phyloP scores from a whole-genome alignment of 2,329 filamentous ascomycete species.

The Emmonsia crescens region DNA sequence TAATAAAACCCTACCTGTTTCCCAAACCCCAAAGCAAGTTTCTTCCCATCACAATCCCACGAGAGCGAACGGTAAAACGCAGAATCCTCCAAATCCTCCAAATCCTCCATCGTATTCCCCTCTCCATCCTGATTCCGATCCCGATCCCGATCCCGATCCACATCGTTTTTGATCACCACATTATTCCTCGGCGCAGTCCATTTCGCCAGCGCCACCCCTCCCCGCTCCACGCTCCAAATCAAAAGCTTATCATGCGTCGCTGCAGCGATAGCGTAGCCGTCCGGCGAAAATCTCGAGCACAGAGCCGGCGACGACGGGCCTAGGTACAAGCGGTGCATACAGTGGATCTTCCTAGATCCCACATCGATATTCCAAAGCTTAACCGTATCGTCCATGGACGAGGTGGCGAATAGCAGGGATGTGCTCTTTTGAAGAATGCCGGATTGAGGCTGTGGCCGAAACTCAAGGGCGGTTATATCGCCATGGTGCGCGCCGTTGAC shows the following conservation, averaged over 20 bases:
- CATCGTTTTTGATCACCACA: slow-evolving; percentile 21
- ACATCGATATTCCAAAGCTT: slow-evolving; percentile 36
- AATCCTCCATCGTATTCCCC: slow-evolving; percentile 16
- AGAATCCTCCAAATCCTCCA: slow-evolving; percentile 26
- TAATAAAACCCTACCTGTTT: slow-evolving; percentile 32
- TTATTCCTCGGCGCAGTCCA: slow-evolving; percentile 24
- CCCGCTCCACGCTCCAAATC: slow-evolving; percentile 39
- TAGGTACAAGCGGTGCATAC: slow-evolving; percentile 28
- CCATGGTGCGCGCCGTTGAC: slow-evolving; percentile 31
- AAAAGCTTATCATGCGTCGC: slow-evolving; percentile 34
- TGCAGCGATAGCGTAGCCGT: slow-evolving; percentile 37
- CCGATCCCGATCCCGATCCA: slow-evolving; percentile 22
- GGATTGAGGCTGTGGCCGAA: slow-evolving; percentile 25
- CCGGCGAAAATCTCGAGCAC: slow-evolving; percentile 35
- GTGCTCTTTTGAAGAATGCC: slow-evolving; percentile 16
- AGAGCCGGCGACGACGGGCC: slow-evolving; percentile 29
- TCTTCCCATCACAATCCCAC: slow-evolving; percentile 46
- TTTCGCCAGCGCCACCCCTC: slow-evolving; percentile 32
- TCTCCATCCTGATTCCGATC: slow-evolving; percentile 23
- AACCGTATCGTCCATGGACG: slow-evolving; percentile 35
- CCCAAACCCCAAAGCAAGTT: slow-evolving; percentile 40
- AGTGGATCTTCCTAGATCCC: slow-evolving; percentile 25
- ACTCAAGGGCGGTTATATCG: slow-evolving; percentile 34
- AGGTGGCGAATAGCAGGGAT: slow-evolving; percentile 32
- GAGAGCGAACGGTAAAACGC: slow-evolving; percentile 33